Evolutionary conservation across 306 rosid genomes (phyloP).

Genomic region (Malus sylvestris): DNA sequence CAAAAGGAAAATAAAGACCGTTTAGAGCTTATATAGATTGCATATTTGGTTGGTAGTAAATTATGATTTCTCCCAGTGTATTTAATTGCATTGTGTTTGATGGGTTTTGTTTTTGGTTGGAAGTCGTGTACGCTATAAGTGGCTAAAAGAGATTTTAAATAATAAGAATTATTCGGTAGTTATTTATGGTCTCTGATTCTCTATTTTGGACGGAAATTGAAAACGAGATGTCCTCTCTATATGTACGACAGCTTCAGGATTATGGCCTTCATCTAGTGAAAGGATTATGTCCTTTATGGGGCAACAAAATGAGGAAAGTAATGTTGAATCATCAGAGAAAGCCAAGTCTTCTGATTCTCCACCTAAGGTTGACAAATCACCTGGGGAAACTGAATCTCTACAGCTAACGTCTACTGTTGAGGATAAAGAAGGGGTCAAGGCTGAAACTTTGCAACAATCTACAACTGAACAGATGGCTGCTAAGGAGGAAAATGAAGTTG

Average conservation of each 20-base stretch:
- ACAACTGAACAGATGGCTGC: slow-evolving; percentile 30
- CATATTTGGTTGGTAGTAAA: neutral
- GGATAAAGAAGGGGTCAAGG: slow-evolving; percentile 30
- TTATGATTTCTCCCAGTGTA: neutral
- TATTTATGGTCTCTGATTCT: neutral
- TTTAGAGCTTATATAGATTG: neutral
- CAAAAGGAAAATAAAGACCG: neutral
- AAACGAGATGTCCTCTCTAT: slow-evolving; percentile 14
- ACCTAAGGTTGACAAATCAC: slow-evolving; percentile 32
- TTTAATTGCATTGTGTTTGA: neutral
- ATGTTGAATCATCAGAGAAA: slow-evolving; percentile 35
- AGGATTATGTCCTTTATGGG: slow-evolving; percentile 72
- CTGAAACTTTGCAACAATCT: slow-evolving; percentile 20
- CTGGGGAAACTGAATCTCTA: slow-evolving; percentile 34
- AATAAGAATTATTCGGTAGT: neutral
- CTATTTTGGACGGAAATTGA: neutral
- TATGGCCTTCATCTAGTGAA: slow-evolving; percentile 63
- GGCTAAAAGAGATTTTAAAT: neutral
- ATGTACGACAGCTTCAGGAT: slow-evolving; percentile 54
- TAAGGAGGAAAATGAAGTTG: slow-evolving; percentile 35
- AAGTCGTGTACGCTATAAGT: too few relatives aligned
- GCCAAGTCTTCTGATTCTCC: slow-evolving; percentile 33
- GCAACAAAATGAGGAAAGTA: slow-evolving; percentile 46
- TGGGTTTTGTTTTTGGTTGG: too few relatives aligned
- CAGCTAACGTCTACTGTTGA: slow-evolving; percentile 32